Evolutionary conservation across 495 filamentous ascomycete species (phyloP).

Genomic region (Penicillium ucsense): DNA sequence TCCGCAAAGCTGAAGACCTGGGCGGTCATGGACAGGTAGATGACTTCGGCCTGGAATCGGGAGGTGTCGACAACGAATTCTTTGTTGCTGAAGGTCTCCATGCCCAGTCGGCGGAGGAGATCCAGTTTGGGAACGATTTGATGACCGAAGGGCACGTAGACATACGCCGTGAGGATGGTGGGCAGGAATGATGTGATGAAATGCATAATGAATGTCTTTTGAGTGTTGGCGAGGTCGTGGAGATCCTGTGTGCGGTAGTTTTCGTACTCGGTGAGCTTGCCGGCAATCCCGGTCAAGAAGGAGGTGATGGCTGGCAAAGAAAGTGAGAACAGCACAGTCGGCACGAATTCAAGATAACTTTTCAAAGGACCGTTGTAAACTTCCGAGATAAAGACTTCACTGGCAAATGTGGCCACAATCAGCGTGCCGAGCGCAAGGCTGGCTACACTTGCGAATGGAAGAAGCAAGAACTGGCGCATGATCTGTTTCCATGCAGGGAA

Average conservation of each 20-base stretch:
- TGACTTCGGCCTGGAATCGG: slow-evolving; percentile 80
- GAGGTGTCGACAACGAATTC: slow-evolving; percentile 69
- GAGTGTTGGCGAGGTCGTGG: slow-evolving; percentile 71
- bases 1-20: slow-evolving; percentile 82
- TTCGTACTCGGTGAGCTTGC: slow-evolving; percentile 68
- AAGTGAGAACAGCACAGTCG: slow-evolving; percentile 70
- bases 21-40: slow-evolving; percentile 89
- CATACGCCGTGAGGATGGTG: slow-evolving; percentile 85
- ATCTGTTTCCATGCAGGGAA: slow-evolving; percentile 74
- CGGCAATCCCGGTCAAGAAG: slow-evolving; percentile 65
- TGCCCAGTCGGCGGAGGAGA: slow-evolving; percentile 47
- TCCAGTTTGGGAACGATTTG: slow-evolving; percentile 76
- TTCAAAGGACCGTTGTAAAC: slow-evolving; percentile 86
- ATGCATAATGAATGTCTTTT: slow-evolving; percentile 89
- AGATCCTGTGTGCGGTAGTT: slow-evolving; percentile 83
- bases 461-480: slow-evolving; percentile 63
- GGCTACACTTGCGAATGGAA: slow-evolving; percentile 77
- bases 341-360: slow-evolving; percentile 70
- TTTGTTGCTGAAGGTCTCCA: slow-evolving; percentile 14
- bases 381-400: slow-evolving; percentile 90
- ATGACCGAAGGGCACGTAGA: slow-evolving; percentile 89
- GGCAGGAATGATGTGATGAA: slow-evolving; percentile 93
- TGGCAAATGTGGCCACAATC: slow-evolving; percentile 74
- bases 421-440: slow-evolving; percentile 62
- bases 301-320: slow-evolving; percentile 65